Conservation (phyloP, 352 stramenopile genomes). For the Elongisporangium senticosum region DNA sequence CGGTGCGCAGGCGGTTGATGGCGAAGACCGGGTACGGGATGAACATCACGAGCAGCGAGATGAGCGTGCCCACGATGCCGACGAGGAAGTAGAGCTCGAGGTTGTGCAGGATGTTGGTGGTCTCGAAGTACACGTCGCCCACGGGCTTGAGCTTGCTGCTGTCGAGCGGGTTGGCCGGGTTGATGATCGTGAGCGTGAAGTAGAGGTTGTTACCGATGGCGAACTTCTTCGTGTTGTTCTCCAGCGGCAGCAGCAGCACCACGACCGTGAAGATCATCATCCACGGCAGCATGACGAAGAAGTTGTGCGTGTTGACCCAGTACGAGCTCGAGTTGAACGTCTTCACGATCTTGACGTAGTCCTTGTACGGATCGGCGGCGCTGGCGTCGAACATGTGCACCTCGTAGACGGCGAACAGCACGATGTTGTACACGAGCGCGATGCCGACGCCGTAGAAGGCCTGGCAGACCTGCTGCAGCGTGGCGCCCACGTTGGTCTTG, state of each 20-base stretch:
- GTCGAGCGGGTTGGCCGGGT: slow-evolving; percentile 50
- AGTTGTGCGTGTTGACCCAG: slow-evolving; percentile 69
- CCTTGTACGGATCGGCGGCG: slow-evolving; percentile 25
- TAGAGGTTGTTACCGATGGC: slow-evolving; percentile 79
- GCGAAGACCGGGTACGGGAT: slow-evolving; percentile 77
- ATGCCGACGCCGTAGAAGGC: slow-evolving; percentile 75
- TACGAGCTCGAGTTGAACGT: slow-evolving; percentile 59
- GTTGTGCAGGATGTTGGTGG: slow-evolving; percentile 65
- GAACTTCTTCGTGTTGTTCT: slow-evolving; percentile 86
- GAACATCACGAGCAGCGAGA: slow-evolving; percentile 71
- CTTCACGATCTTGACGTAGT: slow-evolving; percentile 53
- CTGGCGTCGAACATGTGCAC: slow-evolving; percentile 33
- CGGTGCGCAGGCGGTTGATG: slow-evolving; percentile 41
- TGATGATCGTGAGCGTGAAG: slow-evolving; percentile 77
- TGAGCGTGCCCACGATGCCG: slow-evolving; percentile 57
- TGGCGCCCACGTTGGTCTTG: slow-evolving; percentile 64
- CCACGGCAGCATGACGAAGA: slow-evolving; percentile 63
- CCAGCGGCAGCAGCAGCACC: slow-evolving; percentile 54
- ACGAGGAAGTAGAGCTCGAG: slow-evolving; percentile 74
- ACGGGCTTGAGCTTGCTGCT: slow-evolving; percentile 37
- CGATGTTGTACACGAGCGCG: slow-evolving; percentile 73
- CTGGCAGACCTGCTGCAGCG: slow-evolving; percentile 62
- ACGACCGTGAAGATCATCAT: slow-evolving; percentile 71
- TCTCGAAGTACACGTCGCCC: slow-evolving; percentile 43
- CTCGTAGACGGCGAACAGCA: slow-evolving; percentile 47